phyloP scores from a whole-genome alignment of 2,329 filamentous ascomycete species.

The Neofusicoccum cordaticola region DNA sequence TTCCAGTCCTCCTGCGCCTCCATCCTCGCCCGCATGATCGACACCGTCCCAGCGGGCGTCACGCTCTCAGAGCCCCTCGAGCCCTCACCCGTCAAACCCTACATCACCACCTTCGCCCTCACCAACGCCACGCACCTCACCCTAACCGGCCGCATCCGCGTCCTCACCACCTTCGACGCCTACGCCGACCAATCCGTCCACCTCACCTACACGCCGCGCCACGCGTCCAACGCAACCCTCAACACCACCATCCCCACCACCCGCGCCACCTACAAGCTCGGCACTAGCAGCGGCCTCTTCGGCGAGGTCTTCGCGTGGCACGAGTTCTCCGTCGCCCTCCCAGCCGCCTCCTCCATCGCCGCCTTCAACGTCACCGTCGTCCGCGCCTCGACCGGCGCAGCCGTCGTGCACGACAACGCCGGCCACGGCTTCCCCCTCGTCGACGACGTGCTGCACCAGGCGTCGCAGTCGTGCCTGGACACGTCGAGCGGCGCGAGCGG shows the following conservation, averaged over 20 bases:
- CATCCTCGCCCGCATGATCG: constrained; percentile 15
- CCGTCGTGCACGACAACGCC: neutral
- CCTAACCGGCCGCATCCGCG: constrained; percentile 11
- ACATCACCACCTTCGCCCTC: neutral
- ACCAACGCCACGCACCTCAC: neutral
- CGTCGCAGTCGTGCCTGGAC: neutral
- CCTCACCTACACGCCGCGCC: neutral
- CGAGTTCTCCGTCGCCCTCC: constrained; percentile 3
- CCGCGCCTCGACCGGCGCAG: neutral
- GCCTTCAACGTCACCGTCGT: neutral
- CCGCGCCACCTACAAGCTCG: neutral
- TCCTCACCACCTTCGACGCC: neutral
- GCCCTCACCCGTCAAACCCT: neutral
- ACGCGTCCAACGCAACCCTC: neutral
- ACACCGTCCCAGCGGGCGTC: neutral
- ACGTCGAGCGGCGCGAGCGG: neutral
- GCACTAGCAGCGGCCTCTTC: constrained; percentile 1
- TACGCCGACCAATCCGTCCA: neutral
- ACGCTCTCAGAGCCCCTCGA: neutral
- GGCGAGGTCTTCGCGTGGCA: constrained; percentile 11
- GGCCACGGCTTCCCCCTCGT: neutral
- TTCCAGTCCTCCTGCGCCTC: neutral
- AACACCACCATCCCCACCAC: constrained; percentile 5
- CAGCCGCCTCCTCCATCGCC: neutral
- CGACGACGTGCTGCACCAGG: neutral